A percentile compares a stretch with the other conserved stretches of the same genome.
Conservation (phyloP, 2,329 filamentous ascomycete genomes). For the Stemphylium vesicarium region DNA sequence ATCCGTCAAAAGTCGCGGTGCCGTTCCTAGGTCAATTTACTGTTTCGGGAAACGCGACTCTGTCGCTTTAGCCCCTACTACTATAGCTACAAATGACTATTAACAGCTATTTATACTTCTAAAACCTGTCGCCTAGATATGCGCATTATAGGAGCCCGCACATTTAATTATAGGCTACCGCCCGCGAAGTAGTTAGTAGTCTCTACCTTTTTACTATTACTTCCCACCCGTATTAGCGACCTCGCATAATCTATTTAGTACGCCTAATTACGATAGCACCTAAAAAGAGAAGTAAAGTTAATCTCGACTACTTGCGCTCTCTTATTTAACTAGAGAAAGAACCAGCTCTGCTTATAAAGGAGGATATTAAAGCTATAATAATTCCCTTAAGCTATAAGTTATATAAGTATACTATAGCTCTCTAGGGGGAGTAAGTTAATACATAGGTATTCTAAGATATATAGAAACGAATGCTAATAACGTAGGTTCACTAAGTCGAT, state of each 20-base stretch:
- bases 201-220: too few species aligned
- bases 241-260: background rate
- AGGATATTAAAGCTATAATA: background rate
- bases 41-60: background rate
- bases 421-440: background rate
- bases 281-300: background rate
- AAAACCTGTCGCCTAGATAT: too few species aligned
- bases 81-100: background rate
- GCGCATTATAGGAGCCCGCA: too few species aligned
- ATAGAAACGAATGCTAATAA: background rate
- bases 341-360: background rate
- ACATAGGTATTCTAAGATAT: background rate
- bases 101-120: background rate
- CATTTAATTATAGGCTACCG: too few species aligned
- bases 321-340: conserved; percentile 3
- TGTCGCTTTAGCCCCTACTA: background rate
- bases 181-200: too few species aligned
- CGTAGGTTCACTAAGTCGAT: background rate
- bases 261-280: background rate
- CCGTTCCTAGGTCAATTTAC: too few species aligned
- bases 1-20: too few species aligned
- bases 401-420: background rate
- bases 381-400: conserved; percentile 5
- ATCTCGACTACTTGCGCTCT: conserved; percentile 3
- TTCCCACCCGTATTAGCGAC: too few species aligned